These are phyloP conservation scores for Stephania japonica DNA, from an alignment of 164 flowering plant genomes.

Conservation along the genomic window DNA sequence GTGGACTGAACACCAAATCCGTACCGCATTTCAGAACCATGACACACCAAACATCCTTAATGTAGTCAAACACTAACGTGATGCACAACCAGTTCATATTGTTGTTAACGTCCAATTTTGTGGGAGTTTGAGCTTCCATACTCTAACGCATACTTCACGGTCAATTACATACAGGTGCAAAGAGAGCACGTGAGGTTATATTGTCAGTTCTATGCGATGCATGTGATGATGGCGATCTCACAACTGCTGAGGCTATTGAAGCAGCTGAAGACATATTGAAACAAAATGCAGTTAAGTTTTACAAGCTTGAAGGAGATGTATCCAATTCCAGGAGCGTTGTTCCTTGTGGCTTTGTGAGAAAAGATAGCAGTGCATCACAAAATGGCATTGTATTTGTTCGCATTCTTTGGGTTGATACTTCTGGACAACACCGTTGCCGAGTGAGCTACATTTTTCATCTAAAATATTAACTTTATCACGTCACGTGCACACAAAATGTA, in stretches of 20 bases:
- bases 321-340: slow-evolving; percentile 12
- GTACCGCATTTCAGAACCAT: no score
- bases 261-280: slow-evolving; percentile 70
- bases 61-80: no score
- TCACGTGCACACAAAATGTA: not conserved
- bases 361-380: slow-evolving; percentile 16
- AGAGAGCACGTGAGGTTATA: slow-evolving; percentile 69
- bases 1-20: no score
- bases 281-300: slow-evolving; percentile 57
- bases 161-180: slow-evolving; percentile 54
- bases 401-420: slow-evolving; percentile 78
- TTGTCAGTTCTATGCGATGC: slow-evolving; percentile 75
- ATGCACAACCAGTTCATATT: no score
- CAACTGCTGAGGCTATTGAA: slow-evolving; percentile 68
- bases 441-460: slow-evolving; percentile 36
- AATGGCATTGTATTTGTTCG: slow-evolving; percentile 49
- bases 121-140: no score
- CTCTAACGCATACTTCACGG: no score
- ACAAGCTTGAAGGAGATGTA: slow-evolving; percentile 37
- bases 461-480: not conserved
- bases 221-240: slow-evolving; percentile 77
- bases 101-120: no score
- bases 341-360: slow-evolving; percentile 17
- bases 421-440: slow-evolving; percentile 93
- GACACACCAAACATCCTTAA: no score